Conservation (phyloP, 176 grass and related monocot species). For the Cenchrus americanus region DNA sequence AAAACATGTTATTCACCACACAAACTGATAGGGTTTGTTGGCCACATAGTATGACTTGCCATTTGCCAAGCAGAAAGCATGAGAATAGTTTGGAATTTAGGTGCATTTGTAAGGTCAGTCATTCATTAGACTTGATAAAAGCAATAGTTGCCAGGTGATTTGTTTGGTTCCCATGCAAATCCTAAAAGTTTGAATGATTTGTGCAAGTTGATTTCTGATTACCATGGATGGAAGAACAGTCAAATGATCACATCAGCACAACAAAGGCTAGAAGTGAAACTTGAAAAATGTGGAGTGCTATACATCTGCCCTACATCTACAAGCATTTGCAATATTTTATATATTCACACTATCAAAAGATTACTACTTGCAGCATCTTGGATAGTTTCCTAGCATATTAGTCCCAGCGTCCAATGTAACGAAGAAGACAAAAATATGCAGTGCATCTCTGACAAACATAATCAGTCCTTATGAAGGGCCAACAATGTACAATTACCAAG, state of each 20-base stretch:
- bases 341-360: not conserved
- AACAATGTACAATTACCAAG: not conserved
- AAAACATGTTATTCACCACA: slow-evolving; percentile 22
- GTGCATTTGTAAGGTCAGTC: not conserved
- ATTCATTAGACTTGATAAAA: not conserved
- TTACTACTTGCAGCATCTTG: not conserved
- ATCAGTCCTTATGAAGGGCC: not conserved
- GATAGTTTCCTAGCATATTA: slow-evolving; percentile 6
- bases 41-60: not conserved
- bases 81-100: slow-evolving; percentile 16
- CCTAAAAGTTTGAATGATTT: slow-evolving; percentile 9
- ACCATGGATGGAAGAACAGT: not conserved
- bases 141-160: not conserved
- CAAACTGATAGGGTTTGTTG: slow-evolving; percentile 14
- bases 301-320: slow-evolving; percentile 15
- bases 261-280: not conserved
- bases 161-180: slow-evolving; percentile 21
- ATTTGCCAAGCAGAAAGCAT: not conserved
- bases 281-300: not conserved
- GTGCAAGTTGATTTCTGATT: not conserved
- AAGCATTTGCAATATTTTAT: slow-evolving; percentile 14
- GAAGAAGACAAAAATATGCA: slow-evolving; percentile 20
- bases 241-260: not conserved
- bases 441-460: slow-evolving; percentile 10
- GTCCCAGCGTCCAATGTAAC: not conserved